phyloP scores from a whole-genome alignment of 139 green algal genomes.

The Haematococcus lacustris region DNA sequence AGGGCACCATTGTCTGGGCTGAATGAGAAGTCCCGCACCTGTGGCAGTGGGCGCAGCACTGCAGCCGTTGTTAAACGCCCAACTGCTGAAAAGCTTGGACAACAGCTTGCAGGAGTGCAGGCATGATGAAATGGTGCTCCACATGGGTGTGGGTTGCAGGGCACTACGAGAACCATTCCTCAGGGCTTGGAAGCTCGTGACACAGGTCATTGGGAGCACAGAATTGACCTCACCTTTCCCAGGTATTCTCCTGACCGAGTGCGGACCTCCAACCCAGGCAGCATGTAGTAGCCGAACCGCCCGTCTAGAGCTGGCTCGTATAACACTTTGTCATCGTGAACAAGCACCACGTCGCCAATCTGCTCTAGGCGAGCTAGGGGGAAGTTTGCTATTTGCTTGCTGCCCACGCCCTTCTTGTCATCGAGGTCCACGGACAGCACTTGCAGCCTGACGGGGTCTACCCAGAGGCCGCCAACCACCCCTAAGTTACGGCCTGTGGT shows the following conservation, averaged over 20 bases:
- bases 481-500: constrained; percentile 54
- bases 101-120: no score
- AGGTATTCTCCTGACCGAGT: constrained; percentile 45
- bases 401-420: constrained; percentile 26
- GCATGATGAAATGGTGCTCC: no score
- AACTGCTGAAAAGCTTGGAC: no score
- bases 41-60: no score
- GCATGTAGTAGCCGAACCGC: constrained; percentile 37
- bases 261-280: constrained; percentile 54
- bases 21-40: constrained; percentile 72
- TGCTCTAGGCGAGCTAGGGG: constrained; percentile 47
- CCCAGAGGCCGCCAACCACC: constrained; percentile 48
- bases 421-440: constrained; percentile 62
- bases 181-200: background rate
- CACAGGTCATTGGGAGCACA: no score
- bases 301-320: constrained; percentile 39
- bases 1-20: constrained; percentile 62
- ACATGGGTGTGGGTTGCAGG: background rate
- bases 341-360: constrained; percentile 72
- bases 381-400: constrained; percentile 31
- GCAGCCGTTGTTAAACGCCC: no score
- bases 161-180: background rate
- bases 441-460: constrained; percentile 42
- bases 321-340: constrained; percentile 58
- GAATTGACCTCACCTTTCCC: constrained; percentile 60